phyloP scores from a whole-genome alignment of 805 yeast genomes.

The Lipomyces chichibuensis region DNA sequence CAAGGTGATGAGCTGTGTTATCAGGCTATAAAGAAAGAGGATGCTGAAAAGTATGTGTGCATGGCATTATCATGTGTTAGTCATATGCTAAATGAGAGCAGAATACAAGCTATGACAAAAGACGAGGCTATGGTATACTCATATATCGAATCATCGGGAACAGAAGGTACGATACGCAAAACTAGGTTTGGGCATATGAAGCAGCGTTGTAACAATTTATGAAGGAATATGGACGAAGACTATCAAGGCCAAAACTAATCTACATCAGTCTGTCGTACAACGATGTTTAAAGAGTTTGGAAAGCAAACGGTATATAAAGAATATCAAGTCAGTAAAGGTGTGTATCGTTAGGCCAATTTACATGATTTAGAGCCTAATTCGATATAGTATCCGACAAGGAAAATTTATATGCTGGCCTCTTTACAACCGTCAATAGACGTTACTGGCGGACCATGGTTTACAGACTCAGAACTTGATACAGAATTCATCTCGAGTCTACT shows the following conservation, averaged over 20 bases:
- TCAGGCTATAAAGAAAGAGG: conserved; percentile 70
- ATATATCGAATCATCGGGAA: conserved; percentile 85
- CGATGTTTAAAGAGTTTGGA: conserved; percentile 78
- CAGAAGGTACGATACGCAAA: conserved; percentile 56
- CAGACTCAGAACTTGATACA: conserved; percentile 90
- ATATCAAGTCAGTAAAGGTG: conserved; percentile 82
- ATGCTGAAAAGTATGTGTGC: conserved; percentile 55
- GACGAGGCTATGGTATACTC: conserved; percentile 93
- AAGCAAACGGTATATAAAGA: conserved; percentile 76
- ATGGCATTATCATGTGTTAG: too few species aligned
- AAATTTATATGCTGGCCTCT: conserved; percentile 92
- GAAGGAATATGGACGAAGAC: conserved; percentile 88
- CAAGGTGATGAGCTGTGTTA: conserved; percentile 66
- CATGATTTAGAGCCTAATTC: background rate
- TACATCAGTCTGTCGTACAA: conserved; percentile 81
- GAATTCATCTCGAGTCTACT: conserved; percentile 86
- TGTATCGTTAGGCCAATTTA: conserved; percentile 13
- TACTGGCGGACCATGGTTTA: conserved; percentile 99
- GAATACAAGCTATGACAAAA: conserved; percentile 72
- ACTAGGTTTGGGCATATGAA: conserved; percentile 46
- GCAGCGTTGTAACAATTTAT: conserved; percentile 53
- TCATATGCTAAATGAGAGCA: conserved; percentile 41
- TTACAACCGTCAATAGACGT: conserved; percentile 93
- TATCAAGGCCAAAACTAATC: conserved; percentile 77
- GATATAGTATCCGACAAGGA: conserved; percentile 75